These are phyloP conservation scores for Solanum verrucosum DNA, from an alignment of 257 asterid species.

Conservation along the genomic window DNA sequence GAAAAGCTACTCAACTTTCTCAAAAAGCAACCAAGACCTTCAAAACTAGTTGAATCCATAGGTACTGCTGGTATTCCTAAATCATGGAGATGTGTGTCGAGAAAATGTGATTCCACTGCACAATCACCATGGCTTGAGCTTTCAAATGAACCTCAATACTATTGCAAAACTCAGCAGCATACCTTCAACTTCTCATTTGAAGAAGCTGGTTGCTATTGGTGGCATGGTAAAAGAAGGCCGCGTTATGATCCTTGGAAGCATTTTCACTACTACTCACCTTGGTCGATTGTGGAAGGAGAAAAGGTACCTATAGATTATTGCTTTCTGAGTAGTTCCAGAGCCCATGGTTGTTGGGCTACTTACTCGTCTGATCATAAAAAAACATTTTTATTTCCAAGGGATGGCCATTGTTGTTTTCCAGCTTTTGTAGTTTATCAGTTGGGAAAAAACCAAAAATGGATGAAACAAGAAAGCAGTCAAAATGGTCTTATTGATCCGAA, in stretches of 20 bases:
- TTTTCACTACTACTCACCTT: slow-evolving; percentile 1
- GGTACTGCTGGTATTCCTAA: background rate
- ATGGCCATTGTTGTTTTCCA: slow-evolving; percentile 7
- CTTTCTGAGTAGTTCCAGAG: background rate
- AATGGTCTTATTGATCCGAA: slow-evolving; percentile 9
- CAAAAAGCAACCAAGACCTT: background rate
- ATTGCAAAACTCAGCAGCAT: background rate
- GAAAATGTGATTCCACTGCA: background rate
- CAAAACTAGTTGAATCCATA: background rate
- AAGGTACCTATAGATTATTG: background rate
- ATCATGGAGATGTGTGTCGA: background rate
- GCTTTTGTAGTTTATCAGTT: background rate
- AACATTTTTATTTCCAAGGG: background rate
- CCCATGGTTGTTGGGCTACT: background rate
- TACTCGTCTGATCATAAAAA: background rate
- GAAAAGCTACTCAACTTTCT: background rate
- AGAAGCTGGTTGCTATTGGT: background rate
- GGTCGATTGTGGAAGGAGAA: background rate
- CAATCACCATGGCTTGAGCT: background rate
- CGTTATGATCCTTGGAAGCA: background rate
- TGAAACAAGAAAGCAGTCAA: slow-evolving; percentile 6
- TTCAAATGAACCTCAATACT: background rate
- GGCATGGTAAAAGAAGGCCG: background rate
- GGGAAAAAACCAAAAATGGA: background rate
- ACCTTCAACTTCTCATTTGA: background rate